Evolutionary conservation across 106 monocot species (phyloP), one percentile per base, ranked within the genome.

Genomic region (Dioscorea dumetorum): DNA sequence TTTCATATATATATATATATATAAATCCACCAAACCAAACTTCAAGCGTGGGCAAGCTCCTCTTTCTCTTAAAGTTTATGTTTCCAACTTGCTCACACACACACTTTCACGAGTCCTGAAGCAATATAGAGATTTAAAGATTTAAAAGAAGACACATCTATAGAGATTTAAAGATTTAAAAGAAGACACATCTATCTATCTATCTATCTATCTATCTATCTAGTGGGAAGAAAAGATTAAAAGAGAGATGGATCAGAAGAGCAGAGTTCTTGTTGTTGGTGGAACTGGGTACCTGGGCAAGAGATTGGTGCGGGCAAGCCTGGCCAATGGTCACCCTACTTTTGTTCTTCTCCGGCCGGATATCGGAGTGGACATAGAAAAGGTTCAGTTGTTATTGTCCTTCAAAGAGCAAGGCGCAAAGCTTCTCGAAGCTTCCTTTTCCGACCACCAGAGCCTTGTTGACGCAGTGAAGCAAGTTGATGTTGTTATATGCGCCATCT

Each of bases 271-370:
- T 21, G 78, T 88, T 51, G 81, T 88, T 17, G 88, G 88, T 1
- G 88, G 78, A 13, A 84, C 84, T 0, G 88, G 83, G 13, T 88
- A 88, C 74, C 32, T 84, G 18, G 83, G 84, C 32, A 78, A 62
- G 69, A 77, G 87, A 51, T 50, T 88, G 3, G 87, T 84, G 74
- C 54, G 23, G 24, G 81, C 84, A 2, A 88, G 88, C 72, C 58
- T 88, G 5, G 88, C 61, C 8, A 51, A 58, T 9, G 84, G 84
- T 6, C 71, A 88, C 61, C 75, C 66, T 9, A 88, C 88, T 0
- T 84, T 19, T 48, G 70, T 84, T 21, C 78, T 88, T 2, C 52
- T 60, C 22, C 74, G 88, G 8, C 63, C 61, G 22, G 87, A 88
- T 50, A 73, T 79, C 35, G 84, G 84, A 5, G 2, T 79, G 6